Evolutionary conservation across 371 early-diverging fungal species (phyloP), one percentile per base, ranked within the genome.

Genomic region (Saksenaea vasiformis): DNA sequence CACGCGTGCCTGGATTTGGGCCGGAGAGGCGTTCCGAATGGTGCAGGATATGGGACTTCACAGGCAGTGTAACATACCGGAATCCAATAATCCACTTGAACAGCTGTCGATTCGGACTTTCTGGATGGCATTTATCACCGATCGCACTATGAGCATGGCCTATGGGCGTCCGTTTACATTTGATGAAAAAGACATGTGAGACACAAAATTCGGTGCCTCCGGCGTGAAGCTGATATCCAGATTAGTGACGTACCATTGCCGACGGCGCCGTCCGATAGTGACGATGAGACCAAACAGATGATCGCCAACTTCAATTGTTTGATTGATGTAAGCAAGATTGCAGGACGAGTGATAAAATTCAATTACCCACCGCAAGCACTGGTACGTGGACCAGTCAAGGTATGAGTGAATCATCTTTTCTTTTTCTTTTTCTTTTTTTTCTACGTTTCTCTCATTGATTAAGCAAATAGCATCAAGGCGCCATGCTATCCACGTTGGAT

Each of bases 151-250:
- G 55, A 74, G 76, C 47, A 64, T 79, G 64, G 64, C 65, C 3
- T 76, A 70, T 54, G 83, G 79, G 3, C 67, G 79, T 19, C 79
- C 83, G 22, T 70, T 72, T 51, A 58, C 64, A 11, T 74, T 75
- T 17, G 78, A 82, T 35, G 83, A 82, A 61, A 77, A 78, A 60
- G 79, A 79, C 34, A 66, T 79, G 81, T 77, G 71, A 68, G 10
- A 22, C 41, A 37, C 19, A 24, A n/a, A 35, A 14, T 34, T 8
- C 15, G 9, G 13, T 5, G 7, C 5, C 15, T 35, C 3, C 13
- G 7, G 11, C 15, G 28, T 22, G 13, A 28, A 54, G 54, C 54
- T 61, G 24, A 24, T 54, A 14, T 11, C 22, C 36, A 35, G 3
- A 31, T 53, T 44, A 76, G 77, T 56, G 69, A 68, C 55, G 69